A percentile compares a stretch with the other conserved stretches of the same genome.
phyloP scores from a whole-genome alignment of 352 stramenopile species.

The Phytophthora capsici region DNA sequence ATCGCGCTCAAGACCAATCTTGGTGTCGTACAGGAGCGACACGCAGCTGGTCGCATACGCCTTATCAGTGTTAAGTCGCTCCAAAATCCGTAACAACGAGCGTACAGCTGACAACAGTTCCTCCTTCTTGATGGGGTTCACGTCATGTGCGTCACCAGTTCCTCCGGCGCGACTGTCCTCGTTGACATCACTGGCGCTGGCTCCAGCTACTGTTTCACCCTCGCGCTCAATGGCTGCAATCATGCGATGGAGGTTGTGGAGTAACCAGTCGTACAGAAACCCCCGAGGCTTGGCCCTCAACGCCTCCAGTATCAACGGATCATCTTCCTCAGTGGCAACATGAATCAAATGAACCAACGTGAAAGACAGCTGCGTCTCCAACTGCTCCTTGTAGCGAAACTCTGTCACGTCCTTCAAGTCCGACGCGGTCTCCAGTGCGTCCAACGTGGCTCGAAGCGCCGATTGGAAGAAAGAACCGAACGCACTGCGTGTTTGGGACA shows the following conservation, averaged over 20 bases:
- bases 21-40: conserved; percentile 85
- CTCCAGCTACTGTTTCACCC: conserved; percentile 27
- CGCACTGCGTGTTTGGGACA: conserved; percentile 67
- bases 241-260: conserved; percentile 89
- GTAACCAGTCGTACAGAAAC: conserved; percentile 91
- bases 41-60: conserved; percentile 67
- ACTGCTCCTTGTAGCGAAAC: conserved; percentile 91
- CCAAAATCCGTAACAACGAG: conserved; percentile 78
- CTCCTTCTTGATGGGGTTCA: conserved; percentile 84
- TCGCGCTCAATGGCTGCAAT: conserved; percentile 69
- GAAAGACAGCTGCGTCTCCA: conserved; percentile 89
- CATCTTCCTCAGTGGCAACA: conserved; percentile 76
- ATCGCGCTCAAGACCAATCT: conserved; percentile 83
- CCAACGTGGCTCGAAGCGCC: conserved; percentile 66
- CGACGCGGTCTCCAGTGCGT: conserved; percentile 85
- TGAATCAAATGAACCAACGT: conserved; percentile 86
- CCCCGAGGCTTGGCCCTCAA: conserved; percentile 67
- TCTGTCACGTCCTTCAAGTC: conserved; percentile 89
- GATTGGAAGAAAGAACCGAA: conserved; percentile 80
- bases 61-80: conserved; percentile 65
- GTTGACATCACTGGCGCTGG: conserved; percentile 34
- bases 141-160: conserved; percentile 72
- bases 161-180: conserved; percentile 35
- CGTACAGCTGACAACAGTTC: conserved; percentile 79
- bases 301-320: conserved; percentile 68